Percentiles rank a stretch among this genome's conserved stretches.
Evolutionary conservation across 805 yeast species (phyloP).

Genomic region (Yamadazyma kitorensis): DNA sequence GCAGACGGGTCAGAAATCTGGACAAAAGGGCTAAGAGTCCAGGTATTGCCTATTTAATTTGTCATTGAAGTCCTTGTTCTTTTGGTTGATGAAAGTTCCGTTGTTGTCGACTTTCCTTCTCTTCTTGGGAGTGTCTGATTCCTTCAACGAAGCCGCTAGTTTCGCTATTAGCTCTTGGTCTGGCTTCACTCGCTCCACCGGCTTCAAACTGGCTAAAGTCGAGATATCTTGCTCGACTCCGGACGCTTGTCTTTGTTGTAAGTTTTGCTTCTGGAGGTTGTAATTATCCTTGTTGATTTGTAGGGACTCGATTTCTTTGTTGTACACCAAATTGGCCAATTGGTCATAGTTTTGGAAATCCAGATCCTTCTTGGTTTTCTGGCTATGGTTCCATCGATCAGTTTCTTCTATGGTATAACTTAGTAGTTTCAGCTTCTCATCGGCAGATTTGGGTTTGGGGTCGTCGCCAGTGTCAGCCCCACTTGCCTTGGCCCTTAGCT

Average conservation of each 20-base stretch:
- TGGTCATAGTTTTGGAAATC: constrained; percentile 51
- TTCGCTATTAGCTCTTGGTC: constrained; percentile 26
- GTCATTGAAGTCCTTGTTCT: constrained; percentile 70
- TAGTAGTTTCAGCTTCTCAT: constrained; percentile 7
- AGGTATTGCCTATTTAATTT: constrained; percentile 59
- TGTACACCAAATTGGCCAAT: constrained; percentile 60
- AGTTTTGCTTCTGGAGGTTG: constrained; percentile 6
- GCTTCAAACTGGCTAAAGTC: too few species aligned
- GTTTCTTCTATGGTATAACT: constrained; percentile 56
- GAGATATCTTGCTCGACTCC: too few species aligned
- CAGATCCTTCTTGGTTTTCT: constrained; percentile 26
- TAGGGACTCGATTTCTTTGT: constrained; percentile 46
- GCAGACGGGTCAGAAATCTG: too few species aligned
- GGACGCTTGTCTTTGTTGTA: too few species aligned
- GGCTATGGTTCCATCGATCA: constrained; percentile 56
- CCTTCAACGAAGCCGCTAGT: constrained; percentile 18
- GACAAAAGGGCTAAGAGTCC: too few species aligned
- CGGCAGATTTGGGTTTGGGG: not conserved
- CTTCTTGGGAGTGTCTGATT: constrained; percentile 36
- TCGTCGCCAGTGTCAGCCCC: not conserved
- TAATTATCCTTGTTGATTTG: constrained; percentile 41
- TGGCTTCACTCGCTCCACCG: too few species aligned
- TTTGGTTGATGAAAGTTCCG: constrained; percentile 58
- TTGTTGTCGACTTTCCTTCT: constrained; percentile 28
- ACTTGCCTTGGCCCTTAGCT: not conserved